Evolutionary conservation across 495 filamentous ascomycete genomes (phyloP), one percentile per base, ranked within the genome.

Genomic region (Terfezia claveryi): DNA sequence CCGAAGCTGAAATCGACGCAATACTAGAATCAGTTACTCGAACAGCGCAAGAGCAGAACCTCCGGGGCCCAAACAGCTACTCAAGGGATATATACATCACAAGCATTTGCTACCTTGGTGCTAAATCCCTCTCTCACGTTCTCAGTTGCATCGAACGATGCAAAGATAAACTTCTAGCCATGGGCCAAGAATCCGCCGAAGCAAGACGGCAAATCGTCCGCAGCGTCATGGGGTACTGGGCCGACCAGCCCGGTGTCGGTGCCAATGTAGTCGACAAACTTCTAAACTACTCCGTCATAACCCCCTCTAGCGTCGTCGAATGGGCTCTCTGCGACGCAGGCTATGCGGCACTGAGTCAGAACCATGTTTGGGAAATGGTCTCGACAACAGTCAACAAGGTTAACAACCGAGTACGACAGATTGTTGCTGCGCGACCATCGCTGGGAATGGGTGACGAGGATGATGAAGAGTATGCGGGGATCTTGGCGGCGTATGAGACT

Each of bases 251-350:
- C 0, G 91, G 91, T 37, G 80, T 94, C 46, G 92, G 87, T 36
- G 81, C 95, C 62, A 83, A 82, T 61, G 88, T 99, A 61, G 75
- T 96, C 55, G 91, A 99, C 72, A 96, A 94, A 70, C 74, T 99
- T 4, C 80, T 99, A 32, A 99, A 99, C 66, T 99, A 96, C 71
- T 87, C 83, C 38, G 92, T 99, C 57, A 74, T 99, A 8, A 82
- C 78, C 10, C 91, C 91, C 0, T 67, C 76, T 37, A 78, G 78
- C 36, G 87, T 99, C 46, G 74, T 94, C 56, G 77, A 89, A 63
- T 99, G 92, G 92, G 86, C 83, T 1, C 68, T 96, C 4, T 69
- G 74, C 36, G 75, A 81, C 56, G 70, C 76, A 51, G 74, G 79
- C 36, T 86, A 84, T 27, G 73, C 77, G 23, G 76, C 78, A 1